A percentile compares a stretch with the other conserved stretches of the same genome.
Conservation (phyloP, 306 rosid genomes). For the Senna tora region DNA sequence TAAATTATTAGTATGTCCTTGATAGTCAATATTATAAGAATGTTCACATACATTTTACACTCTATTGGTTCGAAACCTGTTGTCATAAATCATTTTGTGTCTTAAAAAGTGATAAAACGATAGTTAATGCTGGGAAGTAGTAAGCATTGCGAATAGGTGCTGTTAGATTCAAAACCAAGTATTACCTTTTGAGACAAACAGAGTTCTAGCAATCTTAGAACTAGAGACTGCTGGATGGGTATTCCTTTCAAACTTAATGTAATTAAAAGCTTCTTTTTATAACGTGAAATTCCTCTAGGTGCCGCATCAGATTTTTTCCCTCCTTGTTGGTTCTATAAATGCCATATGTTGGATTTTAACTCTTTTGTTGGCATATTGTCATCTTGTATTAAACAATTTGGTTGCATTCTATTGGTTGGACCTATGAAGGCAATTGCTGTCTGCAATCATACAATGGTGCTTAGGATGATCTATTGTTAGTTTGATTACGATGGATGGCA, state of each 20-base stretch:
- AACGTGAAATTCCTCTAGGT: neutral
- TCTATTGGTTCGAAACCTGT: neutral
- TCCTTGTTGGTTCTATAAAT: neutral
- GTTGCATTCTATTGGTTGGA: constrained; percentile 7
- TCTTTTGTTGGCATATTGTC: neutral
- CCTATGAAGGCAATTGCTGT: neutral
- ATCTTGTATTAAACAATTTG: constrained; percentile 3
- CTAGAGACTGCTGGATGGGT: neutral
- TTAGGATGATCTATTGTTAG: neutral
- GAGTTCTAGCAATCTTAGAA: neutral
- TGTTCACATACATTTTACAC: neutral
- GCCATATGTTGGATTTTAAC: constrained; percentile 1
- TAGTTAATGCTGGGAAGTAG: neutral
- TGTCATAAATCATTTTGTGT: neutral
- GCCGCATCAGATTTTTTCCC: neutral
- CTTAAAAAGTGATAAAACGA: neutral
- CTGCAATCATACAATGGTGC: neutral
- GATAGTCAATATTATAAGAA: neutral
- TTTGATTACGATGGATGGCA: constrained; percentile 16
- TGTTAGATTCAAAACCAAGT: constrained; percentile 21
- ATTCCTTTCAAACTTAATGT: neutral
- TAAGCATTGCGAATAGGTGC: neutral
- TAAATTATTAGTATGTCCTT: neutral
- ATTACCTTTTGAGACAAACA: neutral
- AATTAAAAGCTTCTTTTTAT: neutral